phyloP scores from a whole-genome alignment of 768 basidiomycete genomes.

The Agrocybe praecox region DNA sequence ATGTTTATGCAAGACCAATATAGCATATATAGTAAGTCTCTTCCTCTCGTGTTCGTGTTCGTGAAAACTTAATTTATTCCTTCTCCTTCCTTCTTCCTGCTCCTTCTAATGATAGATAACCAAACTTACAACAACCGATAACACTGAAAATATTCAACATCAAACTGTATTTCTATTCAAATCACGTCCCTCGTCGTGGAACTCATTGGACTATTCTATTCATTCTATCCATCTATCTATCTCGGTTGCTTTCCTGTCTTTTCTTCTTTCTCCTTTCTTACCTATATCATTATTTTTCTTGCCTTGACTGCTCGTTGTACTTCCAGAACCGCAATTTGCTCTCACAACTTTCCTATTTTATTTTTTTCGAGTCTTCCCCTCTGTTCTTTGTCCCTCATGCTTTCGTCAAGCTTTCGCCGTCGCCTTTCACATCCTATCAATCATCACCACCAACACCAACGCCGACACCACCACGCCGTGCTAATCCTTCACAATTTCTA shows the following conservation, averaged over 20 bases:
- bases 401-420: not conserved
- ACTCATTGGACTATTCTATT: not conserved
- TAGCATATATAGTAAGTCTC: constrained; percentile 23
- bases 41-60: not conserved
- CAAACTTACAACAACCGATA: constrained; percentile 21
- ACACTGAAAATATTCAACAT: not conserved
- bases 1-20: constrained; percentile 26
- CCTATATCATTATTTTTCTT: not conserved
- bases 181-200: not conserved
- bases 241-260: constrained; percentile 1
- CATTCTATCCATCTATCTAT: constrained; percentile 6
- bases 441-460: too few relatives aligned
- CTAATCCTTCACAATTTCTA: too few relatives aligned
- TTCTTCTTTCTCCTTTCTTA: not conserved
- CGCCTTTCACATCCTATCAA: too few relatives aligned
- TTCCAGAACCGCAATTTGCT: not conserved
- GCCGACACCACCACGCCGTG: too few relatives aligned
- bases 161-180: constrained; percentile 6
- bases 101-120: too few relatives aligned
- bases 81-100: not conserved
- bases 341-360: not conserved
- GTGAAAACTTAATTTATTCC: not conserved
- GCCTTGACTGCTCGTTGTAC: not conserved
- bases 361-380: not conserved
- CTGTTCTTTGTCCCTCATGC: not conserved